These are phyloP conservation scores for Collybia mongolica DNA, from an alignment of 768 basidiomycete genomes.

Conservation along the genomic window DNA sequence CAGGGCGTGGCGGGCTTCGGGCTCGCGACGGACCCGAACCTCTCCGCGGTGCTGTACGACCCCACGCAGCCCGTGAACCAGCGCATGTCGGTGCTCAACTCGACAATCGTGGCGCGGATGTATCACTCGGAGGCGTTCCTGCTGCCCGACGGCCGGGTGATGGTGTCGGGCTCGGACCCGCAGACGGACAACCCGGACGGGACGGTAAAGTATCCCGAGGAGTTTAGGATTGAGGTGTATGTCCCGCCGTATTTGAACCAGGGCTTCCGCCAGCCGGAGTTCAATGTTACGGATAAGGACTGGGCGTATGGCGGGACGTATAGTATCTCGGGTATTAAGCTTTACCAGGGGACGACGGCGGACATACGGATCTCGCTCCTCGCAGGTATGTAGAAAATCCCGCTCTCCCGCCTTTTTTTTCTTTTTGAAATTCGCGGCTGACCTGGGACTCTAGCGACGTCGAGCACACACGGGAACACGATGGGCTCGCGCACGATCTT, in stretches of 20 bases:
- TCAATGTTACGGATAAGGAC: slow-evolving; percentile 56
- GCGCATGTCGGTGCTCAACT: slow-evolving; percentile 65
- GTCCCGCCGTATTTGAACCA: slow-evolving; percentile 81
- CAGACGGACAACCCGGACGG: slow-evolving; percentile 44
- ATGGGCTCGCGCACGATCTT: slow-evolving; percentile 76
- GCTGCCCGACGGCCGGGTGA: slow-evolving; percentile 70
- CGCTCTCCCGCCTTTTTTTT: neutral
- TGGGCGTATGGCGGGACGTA: slow-evolving; percentile 59
- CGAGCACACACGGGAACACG: slow-evolving; percentile 75
- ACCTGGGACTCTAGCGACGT: slow-evolving; percentile 43
- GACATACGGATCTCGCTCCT: slow-evolving; percentile 61
- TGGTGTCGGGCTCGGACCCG: slow-evolving; percentile 78
- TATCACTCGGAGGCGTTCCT: slow-evolving; percentile 79
- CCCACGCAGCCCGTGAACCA: slow-evolving; percentile 56
- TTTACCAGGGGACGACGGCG: slow-evolving; percentile 40
- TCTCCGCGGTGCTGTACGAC: slow-evolving; percentile 70
- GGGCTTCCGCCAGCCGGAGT: slow-evolving; percentile 61
- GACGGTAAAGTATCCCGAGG: slow-evolving; percentile 59
- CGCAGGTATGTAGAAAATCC: slow-evolving; percentile 43
- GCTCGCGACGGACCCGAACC: slow-evolving; percentile 61
- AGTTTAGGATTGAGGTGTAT: slow-evolving; percentile 75
- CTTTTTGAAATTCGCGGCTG: no score
- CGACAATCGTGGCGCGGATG: slow-evolving; percentile 70
- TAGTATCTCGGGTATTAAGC: slow-evolving; percentile 44
- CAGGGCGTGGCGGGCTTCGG: slow-evolving; percentile 76